A percentile compares a stretch with the other conserved stretches of the same genome.
These are phyloP conservation scores for Juncus inflexus DNA, from an alignment of 176 grass and related monocot species.

Conservation along the genomic window DNA sequence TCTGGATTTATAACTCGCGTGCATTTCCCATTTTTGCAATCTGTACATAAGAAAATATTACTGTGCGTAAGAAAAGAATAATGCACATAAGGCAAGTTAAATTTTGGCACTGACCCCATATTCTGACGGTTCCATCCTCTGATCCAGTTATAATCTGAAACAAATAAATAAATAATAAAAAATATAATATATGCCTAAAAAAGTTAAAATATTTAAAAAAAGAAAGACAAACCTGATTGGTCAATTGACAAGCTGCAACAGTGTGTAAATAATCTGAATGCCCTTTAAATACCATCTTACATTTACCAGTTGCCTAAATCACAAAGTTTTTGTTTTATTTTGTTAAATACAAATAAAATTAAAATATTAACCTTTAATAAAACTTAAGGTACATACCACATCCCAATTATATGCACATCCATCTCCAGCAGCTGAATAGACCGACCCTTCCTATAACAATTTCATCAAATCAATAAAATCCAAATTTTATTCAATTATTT, in stretches of 20 bases:
- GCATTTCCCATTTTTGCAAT: constrained; percentile 80
- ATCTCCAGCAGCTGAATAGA: constrained; percentile 86
- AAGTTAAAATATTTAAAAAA: constrained; percentile 5
- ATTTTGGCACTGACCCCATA: constrained; percentile 65
- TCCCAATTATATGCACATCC: constrained; percentile 91
- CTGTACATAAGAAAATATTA: constrained; percentile 34
- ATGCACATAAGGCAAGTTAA: neutral
- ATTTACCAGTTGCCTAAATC: constrained; percentile 69
- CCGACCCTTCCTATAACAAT: constrained; percentile 63
- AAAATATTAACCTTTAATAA: too few relatives aligned
- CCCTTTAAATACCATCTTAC: constrained; percentile 80
- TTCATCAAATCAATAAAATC: constrained; percentile 1
- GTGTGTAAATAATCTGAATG: constrained; percentile 85
- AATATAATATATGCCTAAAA: neutral
- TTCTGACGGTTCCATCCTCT: constrained; percentile 91
- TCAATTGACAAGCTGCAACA: constrained; percentile 52
- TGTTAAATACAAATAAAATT: neutral
- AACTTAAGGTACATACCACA: constrained; percentile 57
- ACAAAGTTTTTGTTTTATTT: neutral
- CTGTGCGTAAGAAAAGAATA: neutral
- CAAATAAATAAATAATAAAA: neutral
- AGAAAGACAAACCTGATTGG: constrained; percentile 57
- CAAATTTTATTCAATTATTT: too few relatives aligned
- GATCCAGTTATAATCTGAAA: constrained; percentile 89
- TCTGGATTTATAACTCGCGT: constrained; percentile 55